Conservation (phyloP, 1,284 basidiomycete genomes). For the Ganoderma lucidum region DNA sequence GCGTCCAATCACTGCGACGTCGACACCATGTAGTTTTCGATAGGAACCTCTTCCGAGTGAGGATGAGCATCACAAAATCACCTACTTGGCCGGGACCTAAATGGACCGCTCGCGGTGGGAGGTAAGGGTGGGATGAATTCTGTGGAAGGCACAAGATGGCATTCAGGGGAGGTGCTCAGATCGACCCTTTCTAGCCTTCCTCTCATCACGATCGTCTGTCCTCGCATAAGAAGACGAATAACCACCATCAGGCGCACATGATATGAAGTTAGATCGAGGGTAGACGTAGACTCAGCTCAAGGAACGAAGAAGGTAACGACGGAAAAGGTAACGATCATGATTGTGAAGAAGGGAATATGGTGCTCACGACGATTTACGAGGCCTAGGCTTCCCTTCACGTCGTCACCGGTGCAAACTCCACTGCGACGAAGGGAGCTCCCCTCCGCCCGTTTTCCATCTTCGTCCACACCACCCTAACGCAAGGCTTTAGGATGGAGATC, state of each 20-base stretch:
- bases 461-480: not conserved
- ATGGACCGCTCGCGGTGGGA: not conserved
- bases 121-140: too few species aligned
- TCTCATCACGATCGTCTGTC: not conserved
- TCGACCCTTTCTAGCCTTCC: constrained; percentile 1
- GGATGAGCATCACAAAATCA: not conserved
- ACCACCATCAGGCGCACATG: not conserved
- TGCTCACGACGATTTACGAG: not conserved
- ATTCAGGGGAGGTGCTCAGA: not conserved
- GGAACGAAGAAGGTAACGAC: not conserved
- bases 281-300: not conserved
- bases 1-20: not conserved
- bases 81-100: not conserved
- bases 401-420: not conserved
- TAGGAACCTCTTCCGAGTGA: not conserved
- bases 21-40: not conserved
- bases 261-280: not conserved
- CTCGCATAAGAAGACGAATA: not conserved
- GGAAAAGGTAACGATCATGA: not conserved
- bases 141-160: not conserved
- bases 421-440: not conserved
- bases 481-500: not conserved
- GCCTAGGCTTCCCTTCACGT: not conserved
- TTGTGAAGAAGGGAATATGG: not conserved
- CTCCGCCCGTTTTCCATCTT: not conserved